Percentiles rank a stretch among this genome's conserved stretches.
Conservation (phyloP, 2,329 filamentous ascomycete genomes). For the Botrytis galanthina region DNA sequence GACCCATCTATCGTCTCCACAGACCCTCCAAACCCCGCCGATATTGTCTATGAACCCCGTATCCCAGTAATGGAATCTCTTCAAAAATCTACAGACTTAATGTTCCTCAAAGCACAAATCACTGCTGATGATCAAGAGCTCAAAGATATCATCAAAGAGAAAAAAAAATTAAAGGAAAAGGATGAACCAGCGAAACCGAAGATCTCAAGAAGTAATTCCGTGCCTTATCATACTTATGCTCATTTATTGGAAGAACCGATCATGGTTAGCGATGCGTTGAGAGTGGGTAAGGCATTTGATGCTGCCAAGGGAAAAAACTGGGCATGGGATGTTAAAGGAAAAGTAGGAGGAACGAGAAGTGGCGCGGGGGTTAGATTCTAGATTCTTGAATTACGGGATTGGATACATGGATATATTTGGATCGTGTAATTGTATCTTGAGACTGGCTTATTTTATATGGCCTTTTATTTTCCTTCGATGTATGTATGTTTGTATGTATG, state of each 20-base stretch:
- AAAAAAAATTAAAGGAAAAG: conserved; percentile 26
- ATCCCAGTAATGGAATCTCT: conserved; percentile 77
- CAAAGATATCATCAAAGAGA: conserved; percentile 64
- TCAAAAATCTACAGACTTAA: conserved; percentile 45
- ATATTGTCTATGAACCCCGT: conserved; percentile 67
- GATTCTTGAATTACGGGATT: not conserved
- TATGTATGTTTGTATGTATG: not conserved
- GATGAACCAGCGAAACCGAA: conserved; percentile 48
- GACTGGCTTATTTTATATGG: not conserved
- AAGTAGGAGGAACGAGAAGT: not conserved
- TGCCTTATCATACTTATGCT: conserved; percentile 18
- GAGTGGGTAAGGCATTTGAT: conserved; percentile 7
- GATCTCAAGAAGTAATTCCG: not conserved
- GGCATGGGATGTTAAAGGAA: conserved; percentile 13
- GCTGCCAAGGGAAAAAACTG: conserved; percentile 13
- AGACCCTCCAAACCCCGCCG: conserved; percentile 49
- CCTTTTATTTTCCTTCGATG: not conserved
- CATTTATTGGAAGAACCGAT: conserved; percentile 20
- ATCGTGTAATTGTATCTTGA: not conserved
- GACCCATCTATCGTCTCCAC: conserved; percentile 61
- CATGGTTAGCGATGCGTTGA: conserved; percentile 18
- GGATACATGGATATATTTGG: not conserved
- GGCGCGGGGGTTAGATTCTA: not conserved
- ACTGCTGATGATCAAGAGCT: conserved; percentile 71
- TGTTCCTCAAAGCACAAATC: conserved; percentile 84